Conservation (phyloP, 2,329 filamentous ascomycete species). For the Microcera coccophila region DNA sequence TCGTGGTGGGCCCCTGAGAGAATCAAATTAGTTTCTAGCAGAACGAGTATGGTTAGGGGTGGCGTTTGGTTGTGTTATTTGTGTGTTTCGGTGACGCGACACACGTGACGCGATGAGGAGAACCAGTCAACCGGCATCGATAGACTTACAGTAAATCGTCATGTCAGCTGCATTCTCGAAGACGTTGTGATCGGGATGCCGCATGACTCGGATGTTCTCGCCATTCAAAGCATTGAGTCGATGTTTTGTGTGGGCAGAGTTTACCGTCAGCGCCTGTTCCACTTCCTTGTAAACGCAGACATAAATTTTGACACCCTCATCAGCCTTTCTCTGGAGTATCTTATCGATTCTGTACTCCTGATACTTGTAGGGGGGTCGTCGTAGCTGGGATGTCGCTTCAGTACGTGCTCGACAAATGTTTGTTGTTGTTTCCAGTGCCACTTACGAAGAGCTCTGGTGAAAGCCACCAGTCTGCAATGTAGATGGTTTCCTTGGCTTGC, state of each 20-base stretch:
- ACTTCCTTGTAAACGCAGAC: conserved; percentile 90
- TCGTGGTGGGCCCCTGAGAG: conserved; percentile 98
- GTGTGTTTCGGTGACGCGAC: too few relatives aligned
- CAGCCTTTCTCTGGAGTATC: conserved; percentile 80
- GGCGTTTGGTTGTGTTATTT: too few relatives aligned
- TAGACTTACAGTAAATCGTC: background rate
- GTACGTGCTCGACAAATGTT: too few relatives aligned
- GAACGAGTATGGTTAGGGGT: too few relatives aligned
- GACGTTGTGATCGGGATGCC: conserved; percentile 92
- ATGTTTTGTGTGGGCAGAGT: conserved; percentile 89
- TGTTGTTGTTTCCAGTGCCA: too few relatives aligned
- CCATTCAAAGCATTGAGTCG: conserved; percentile 75
- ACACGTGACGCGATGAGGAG: too few relatives aligned
- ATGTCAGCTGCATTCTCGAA: conserved; percentile 87
- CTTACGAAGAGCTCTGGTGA: conserved; percentile 82
- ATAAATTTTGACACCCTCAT: conserved; percentile 91
- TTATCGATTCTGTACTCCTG: conserved; percentile 86
- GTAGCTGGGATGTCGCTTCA: too few relatives aligned
- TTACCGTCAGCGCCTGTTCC: conserved; percentile 78
- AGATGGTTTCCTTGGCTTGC: conserved; percentile 85
- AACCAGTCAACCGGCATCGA: too few relatives aligned
- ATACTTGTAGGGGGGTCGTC: conserved; percentile 75
- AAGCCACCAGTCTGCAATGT: conserved; percentile 96
- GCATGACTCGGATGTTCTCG: conserved; percentile 83
- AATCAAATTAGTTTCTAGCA: too few relatives aligned